These are phyloP conservation scores for Tephrocybe sp. DNA, from an alignment of 768 basidiomycete species.

Conservation along the genomic window DNA sequence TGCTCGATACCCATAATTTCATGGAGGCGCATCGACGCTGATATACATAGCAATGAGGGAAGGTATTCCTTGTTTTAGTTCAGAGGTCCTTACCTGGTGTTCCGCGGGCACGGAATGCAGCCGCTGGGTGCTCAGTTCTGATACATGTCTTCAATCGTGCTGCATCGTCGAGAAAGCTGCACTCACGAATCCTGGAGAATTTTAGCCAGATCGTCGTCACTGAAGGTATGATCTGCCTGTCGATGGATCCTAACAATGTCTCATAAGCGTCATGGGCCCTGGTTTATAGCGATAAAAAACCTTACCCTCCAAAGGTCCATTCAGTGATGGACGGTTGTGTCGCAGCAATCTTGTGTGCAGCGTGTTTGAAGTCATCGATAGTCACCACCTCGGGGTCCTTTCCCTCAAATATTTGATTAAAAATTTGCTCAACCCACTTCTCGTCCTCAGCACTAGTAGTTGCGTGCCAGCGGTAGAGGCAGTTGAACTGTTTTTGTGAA, in stretches of 20 bases:
- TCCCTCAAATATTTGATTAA: conserved; percentile 50
- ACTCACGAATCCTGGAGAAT: conserved; percentile 66
- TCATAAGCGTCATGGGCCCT: too few species aligned
- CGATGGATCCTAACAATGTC: conserved; percentile 49
- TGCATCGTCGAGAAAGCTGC: neutral
- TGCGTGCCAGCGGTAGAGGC: conserved; percentile 82
- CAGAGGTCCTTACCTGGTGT: conserved; percentile 48
- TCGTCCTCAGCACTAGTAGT: conserved; percentile 74
- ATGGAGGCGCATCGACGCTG: conserved; percentile 65
- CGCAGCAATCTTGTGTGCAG: conserved; percentile 35
- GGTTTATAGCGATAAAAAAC: neutral
- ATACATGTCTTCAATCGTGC: conserved; percentile 2
- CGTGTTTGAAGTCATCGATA: conserved; percentile 48
- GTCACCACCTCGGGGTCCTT: conserved; percentile 47
- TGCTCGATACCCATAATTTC: conserved; percentile 86
- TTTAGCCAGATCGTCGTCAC: conserved; percentile 66
- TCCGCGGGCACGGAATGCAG: conserved; percentile 70
- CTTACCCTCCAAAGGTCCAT: conserved; percentile 67
- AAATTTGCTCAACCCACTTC: conserved; percentile 56
- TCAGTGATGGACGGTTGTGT: conserved; percentile 45
- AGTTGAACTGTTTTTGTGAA: conserved; percentile 66
- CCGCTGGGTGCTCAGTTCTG: conserved; percentile 72
- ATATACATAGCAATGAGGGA: neutral
- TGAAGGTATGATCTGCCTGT: conserved; percentile 58
- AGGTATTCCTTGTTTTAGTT: neutral